Percentiles rank a stretch among this genome's conserved stretches.
phyloP scores from a whole-genome alignment of 2,329 filamentous ascomycete genomes.

The Tolypocladium inflatum region DNA sequence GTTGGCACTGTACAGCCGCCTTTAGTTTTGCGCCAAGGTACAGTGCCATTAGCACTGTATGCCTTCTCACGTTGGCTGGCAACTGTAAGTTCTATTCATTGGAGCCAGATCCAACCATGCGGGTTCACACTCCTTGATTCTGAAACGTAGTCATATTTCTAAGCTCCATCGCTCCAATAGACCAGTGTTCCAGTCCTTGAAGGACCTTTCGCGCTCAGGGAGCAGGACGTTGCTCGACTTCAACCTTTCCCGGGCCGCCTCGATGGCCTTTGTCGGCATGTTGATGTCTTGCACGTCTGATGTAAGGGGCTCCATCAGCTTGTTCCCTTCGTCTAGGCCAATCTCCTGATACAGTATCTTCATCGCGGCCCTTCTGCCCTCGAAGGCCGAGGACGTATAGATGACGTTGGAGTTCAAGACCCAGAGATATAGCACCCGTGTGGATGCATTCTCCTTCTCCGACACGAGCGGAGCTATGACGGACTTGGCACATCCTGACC shows the following conservation, averaged over 20 bases:
- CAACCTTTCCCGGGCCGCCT: slow-evolving; percentile 33
- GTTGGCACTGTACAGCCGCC: not conserved
- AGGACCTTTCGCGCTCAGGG: slow-evolving; percentile 44
- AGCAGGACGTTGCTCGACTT: slow-evolving; percentile 39
- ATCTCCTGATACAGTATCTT: slow-evolving; percentile 45
- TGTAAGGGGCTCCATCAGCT: slow-evolving; percentile 38
- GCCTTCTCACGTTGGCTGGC: not conserved
- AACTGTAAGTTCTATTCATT: not conserved
- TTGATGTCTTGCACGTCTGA: slow-evolving; percentile 51
- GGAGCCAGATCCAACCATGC: not conserved
- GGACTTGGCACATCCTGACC: slow-evolving; percentile 49
- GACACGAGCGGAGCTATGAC: slow-evolving; percentile 31
- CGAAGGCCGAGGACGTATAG: slow-evolving; percentile 33
- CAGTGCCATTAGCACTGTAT: not conserved
- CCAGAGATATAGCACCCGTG: slow-evolving; percentile 38
- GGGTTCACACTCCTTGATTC: not conserved
- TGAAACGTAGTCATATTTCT: not conserved
- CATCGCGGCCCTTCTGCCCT: slow-evolving; percentile 28
- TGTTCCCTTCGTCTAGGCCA: slow-evolving; percentile 31
- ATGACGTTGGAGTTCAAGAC: slow-evolving; percentile 45
- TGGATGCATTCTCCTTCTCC: not conserved
- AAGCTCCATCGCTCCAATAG: slow-evolving; percentile 38
- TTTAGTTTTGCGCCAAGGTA: not conserved
- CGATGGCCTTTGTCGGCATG: slow-evolving; percentile 41
- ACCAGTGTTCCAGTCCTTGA: slow-evolving; percentile 60